Evolutionary conservation across 2,329 filamentous ascomycete genomes (phyloP).

Genomic region (Trichoderma hamatum): DNA sequence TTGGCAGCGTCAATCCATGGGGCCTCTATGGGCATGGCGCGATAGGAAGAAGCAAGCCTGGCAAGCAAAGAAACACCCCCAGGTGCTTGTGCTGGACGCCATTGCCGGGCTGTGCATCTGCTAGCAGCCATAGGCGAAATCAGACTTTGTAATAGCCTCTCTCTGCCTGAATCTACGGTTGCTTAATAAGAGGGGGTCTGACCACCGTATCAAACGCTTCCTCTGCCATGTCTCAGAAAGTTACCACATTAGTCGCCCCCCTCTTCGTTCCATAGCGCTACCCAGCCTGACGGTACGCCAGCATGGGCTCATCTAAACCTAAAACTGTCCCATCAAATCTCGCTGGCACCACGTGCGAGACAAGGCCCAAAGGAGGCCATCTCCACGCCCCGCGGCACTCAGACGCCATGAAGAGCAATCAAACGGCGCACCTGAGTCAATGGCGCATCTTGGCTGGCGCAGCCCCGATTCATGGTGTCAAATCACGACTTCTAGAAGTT

Average conservation of each 20-base stretch:
- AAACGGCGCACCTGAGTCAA: constrained; percentile 7
- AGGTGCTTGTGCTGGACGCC: neutral
- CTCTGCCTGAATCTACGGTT: neutral
- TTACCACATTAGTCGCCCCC: neutral
- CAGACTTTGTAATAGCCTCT: neutral
- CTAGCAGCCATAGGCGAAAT: constrained; percentile 12
- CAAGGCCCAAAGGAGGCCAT: constrained; percentile 11
- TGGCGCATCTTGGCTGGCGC: constrained; percentile 12
- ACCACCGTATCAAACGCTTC: neutral
- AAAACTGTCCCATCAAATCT: constrained; percentile 23
- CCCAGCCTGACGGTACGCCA: constrained; percentile 25
- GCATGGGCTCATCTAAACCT: constrained; percentile 18
- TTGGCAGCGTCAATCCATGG: constrained; percentile 11
- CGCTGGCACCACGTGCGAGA: constrained; percentile 22
- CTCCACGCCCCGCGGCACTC: constrained; percentile 21
- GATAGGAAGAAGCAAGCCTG: no score
- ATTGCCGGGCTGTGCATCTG: neutral
- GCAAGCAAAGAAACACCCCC: neutral
- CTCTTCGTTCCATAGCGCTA: constrained; percentile 5
- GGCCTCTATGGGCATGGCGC: no score
- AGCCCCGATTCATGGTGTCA: constrained; percentile 15
- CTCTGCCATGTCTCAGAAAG: neutral
- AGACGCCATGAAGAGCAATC: constrained; percentile 12
- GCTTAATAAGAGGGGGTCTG: neutral
- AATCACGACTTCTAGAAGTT: constrained; percentile 22